These are phyloP conservation scores for Phytophthora fragariae DNA, from an alignment of 352 stramenopile genomes.

Conservation along the genomic window DNA sequence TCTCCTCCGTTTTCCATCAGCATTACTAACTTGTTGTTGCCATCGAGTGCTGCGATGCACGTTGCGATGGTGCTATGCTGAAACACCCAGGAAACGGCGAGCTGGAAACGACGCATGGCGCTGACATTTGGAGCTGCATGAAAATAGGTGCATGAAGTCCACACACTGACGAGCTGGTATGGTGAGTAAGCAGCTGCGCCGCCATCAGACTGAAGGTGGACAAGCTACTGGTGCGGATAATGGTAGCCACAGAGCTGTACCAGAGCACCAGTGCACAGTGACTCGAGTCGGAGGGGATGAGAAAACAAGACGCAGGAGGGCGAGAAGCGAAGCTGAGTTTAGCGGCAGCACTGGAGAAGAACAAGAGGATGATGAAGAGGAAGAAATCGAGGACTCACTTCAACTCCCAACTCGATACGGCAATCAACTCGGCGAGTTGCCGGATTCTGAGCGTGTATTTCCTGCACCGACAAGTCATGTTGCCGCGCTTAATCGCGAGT, in stretches of 20 bases:
- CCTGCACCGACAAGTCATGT: constrained; percentile 63
- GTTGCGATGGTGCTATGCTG: constrained; percentile 15
- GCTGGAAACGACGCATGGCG: constrained; percentile 25
- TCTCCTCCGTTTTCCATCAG: constrained; percentile 2
- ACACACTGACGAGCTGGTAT: constrained; percentile 23
- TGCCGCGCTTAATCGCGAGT: constrained; percentile 67
- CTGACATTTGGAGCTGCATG: constrained; percentile 1
- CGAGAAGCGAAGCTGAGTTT: neutral
- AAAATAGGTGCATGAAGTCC: constrained; percentile 30
- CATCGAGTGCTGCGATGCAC: neutral
- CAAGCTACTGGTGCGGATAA: constrained; percentile 13
- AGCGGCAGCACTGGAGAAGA: constrained; percentile 5
- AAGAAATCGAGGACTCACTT: constrained; percentile 7
- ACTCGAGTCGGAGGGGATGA: constrained; percentile 1
- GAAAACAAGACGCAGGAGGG: constrained; percentile 6
- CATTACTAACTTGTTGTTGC: constrained; percentile 23
- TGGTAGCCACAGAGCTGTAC: neutral
- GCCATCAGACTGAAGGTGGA: constrained; percentile 9
- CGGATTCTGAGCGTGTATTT: constrained; percentile 45
- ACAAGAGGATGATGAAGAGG: constrained; percentile 12
- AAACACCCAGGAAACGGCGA: constrained; percentile 26
- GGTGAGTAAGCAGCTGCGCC: constrained; percentile 38
- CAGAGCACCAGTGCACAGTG: constrained; percentile 1
- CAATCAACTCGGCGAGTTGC: constrained; percentile 34
- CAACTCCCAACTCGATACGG: constrained; percentile 4